Base-by-base conservation (phyloP, 768 basidiomycete species). In the Roridomyces roridus region DNA sequence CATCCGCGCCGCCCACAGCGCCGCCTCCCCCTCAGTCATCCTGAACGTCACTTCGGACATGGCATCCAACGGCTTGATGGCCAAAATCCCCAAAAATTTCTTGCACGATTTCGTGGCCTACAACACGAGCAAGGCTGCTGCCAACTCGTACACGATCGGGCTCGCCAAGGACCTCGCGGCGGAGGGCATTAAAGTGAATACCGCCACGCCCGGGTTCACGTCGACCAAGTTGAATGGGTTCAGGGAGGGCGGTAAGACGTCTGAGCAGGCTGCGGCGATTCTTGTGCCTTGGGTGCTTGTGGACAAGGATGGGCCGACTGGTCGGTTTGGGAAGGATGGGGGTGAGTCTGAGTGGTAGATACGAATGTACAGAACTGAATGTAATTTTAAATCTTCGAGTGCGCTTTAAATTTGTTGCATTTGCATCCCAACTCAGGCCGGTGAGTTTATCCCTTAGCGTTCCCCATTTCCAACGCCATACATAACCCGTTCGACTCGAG, bases 71-170 rank as follows among this genome's bases (percentile, higher is more conserved):
- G 53, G 69, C 0, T 57, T 52, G 40, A 73, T 75, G 62, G 70
- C 77, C 8, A n/a, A n/a, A 3, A 59, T 60, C 17, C 68, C 71
- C 4, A 59, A 72, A 31, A 62, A 70, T 1, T 10, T 31, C 18
- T 59, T 74, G 10, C 76, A 79, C 59, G 34, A 11, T 8, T 45
- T 69, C 25, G 71, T 74, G 23, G 80, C 78, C 5, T 89, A 89
- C 67, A 89, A 88, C 61, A 84, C 87, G 2, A 87, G 85, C 57
- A 90, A 90, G 72, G 87, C 83, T 0, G 89, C 88, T 9, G 85
- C 83, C 0, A 84, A 85, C 40, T 81, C 81, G 37, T 81, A 89
- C 44, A 73, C 79, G 0, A 84, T 83, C 53, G 82, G 80, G 3
- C 72, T 90, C 21, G 85, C 88, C 0, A 78, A 83, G 10, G 87